Evolutionary conservation across 768 basidiomycete species (phyloP).

Genomic region (Mycena filopes): DNA sequence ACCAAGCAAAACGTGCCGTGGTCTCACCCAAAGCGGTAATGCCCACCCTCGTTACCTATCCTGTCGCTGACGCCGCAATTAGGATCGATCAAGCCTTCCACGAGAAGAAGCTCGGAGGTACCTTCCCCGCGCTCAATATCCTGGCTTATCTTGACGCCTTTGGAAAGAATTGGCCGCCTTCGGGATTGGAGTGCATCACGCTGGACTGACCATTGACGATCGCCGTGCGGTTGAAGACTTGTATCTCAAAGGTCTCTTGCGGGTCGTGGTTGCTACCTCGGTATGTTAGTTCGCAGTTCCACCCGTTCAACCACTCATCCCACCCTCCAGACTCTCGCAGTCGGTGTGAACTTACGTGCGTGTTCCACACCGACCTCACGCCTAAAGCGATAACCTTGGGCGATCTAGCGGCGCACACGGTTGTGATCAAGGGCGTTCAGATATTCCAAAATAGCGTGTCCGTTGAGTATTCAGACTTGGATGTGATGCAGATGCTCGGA

Average conservation of each 20-base stretch:
- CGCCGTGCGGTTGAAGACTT: slow-evolving; percentile 78
- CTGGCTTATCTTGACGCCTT: background rate
- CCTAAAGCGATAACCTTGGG: background rate
- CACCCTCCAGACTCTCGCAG: slow-evolving; percentile 82
- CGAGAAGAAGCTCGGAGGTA: slow-evolving; percentile 76
- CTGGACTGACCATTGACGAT: slow-evolving; percentile 82
- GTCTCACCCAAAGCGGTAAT: slow-evolving; percentile 67
- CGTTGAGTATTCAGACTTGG: slow-evolving; percentile 90
- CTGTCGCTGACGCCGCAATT: slow-evolving; percentile 11
- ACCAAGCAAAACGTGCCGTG: slow-evolving; percentile 70
- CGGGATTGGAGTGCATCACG: slow-evolving; percentile 94
- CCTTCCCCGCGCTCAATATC: slow-evolving; percentile 24
- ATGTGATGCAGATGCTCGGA: slow-evolving; percentile 96
- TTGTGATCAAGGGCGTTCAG: slow-evolving; percentile 92
- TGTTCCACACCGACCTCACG: slow-evolving; percentile 20
- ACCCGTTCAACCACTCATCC: background rate
- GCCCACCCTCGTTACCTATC: background rate
- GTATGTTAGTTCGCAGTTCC: slow-evolving; percentile 53
- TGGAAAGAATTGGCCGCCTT: slow-evolving; percentile 65
- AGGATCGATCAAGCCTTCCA: slow-evolving; percentile 69
- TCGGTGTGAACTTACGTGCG: slow-evolving; percentile 95
- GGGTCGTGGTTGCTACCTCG: slow-evolving; percentile 84
- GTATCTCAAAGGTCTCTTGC: slow-evolving; percentile 71
- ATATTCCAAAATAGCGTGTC: slow-evolving; percentile 76
- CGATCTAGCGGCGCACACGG: slow-evolving; percentile 84